Conservation (phyloP, 1,284 basidiomycete species). For the Baeospora myosura region DNA sequence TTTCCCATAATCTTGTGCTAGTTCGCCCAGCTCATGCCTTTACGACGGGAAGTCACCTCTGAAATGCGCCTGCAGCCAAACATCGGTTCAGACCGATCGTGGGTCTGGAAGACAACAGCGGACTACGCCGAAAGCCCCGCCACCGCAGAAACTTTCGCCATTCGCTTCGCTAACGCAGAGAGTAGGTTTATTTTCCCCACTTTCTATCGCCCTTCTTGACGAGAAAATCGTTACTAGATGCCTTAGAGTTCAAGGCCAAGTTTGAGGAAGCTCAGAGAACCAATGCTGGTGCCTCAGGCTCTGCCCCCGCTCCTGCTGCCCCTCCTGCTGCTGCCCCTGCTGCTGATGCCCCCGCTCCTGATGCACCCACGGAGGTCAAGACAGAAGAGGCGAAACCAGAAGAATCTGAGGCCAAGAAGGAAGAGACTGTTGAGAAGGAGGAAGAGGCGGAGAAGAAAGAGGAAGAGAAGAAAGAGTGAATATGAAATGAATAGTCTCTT, state of each 20-base stretch:
- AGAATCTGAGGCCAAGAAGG: constrained; percentile 21
- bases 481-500: too few species aligned
- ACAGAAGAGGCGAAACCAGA: constrained; percentile 23
- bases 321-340: constrained; percentile 27
- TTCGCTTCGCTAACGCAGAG: constrained; percentile 96
- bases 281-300: constrained; percentile 45
- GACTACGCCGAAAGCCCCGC: constrained; percentile 90
- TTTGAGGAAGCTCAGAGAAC: constrained; percentile 80
- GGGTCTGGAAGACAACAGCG: constrained; percentile 97
- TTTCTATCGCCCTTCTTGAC: neutral
- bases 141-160: constrained; percentile 91
- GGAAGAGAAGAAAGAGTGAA: constrained; percentile 15
- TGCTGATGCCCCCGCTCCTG: constrained; percentile 21
- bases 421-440: constrained; percentile 22
- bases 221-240: constrained; percentile 48
- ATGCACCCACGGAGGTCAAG: constrained; percentile 24
- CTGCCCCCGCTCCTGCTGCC: constrained; percentile 24
- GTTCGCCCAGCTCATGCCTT: constrained; percentile 8
- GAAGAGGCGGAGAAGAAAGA: constrained; percentile 20
- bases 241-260: constrained; percentile 77
- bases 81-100: constrained; percentile 97
- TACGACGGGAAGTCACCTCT: constrained; percentile 53
- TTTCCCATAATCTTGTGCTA: constrained; percentile 5
- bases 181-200: constrained; percentile 49
- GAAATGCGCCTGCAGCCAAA: constrained; percentile 98